A percentile compares a stretch with the other conserved stretches of the same genome.
Evolutionary conservation across 305 asterid genomes (phyloP).

Genomic region (Fraxinus ornus): DNA sequence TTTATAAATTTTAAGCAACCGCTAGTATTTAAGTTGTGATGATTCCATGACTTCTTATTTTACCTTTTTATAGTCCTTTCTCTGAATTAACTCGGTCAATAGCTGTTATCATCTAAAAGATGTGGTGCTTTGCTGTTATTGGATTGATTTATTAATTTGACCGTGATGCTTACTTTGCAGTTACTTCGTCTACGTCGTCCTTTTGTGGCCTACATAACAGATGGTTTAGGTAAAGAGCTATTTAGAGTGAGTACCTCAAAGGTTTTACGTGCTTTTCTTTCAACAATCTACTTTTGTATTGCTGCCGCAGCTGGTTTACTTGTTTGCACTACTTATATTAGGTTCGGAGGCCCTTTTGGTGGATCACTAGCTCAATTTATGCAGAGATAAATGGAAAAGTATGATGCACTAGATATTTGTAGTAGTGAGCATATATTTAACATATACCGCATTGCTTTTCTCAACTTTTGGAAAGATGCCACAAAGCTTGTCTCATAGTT

Average conservation of each 20-base stretch:
- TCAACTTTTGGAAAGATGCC: conserved; percentile 12
- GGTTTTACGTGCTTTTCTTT: conserved; percentile 11
- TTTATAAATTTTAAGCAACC: background rate
- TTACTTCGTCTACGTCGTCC: conserved; percentile 85
- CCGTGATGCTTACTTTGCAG: conserved; percentile 44
- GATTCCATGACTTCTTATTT: background rate
- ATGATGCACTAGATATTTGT: conserved; percentile 20
- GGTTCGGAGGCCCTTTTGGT: conserved; percentile 98
- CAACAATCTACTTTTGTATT: conserved; percentile 21
- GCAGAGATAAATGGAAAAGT: conserved; percentile 92
- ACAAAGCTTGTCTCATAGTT: conserved; percentile 1
- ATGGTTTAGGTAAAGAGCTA: conserved; percentile 78
- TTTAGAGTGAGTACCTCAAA: conserved; percentile 57
- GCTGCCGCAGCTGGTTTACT: conserved; percentile 24
- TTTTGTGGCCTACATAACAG: conserved; percentile 73
- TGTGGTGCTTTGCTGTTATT: conserved; percentile 9
- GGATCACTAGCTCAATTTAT: conserved; percentile 95
- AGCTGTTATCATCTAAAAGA: conserved; percentile 18
- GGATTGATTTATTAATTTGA: background rate
- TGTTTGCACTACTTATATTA: conserved; percentile 31
- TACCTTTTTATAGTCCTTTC: background rate
- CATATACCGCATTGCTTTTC: background rate
- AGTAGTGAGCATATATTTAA: background rate
- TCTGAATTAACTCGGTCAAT: conserved; percentile 10
- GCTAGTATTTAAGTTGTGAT: background rate